Evolutionary conservation across 1,139 yeast genomes (phyloP).

Genomic region (Hanseniaspora sp.): DNA sequence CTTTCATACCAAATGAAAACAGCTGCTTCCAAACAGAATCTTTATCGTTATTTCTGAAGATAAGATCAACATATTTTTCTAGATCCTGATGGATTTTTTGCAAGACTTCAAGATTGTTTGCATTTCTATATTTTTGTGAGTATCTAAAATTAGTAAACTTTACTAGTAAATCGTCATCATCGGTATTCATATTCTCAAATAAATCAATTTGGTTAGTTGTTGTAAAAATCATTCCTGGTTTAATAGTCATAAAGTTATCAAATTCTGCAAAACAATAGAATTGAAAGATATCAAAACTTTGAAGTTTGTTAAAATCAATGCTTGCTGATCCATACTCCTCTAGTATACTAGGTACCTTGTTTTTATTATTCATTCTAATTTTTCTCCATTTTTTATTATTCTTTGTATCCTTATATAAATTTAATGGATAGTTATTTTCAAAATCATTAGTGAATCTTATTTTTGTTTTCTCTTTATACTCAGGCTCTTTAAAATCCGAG

Average conservation of each 20-base stretch:
- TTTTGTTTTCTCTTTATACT: background rate
- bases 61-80: background rate
- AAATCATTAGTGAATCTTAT: conserved; percentile 2
- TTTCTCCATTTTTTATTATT: background rate
- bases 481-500: background rate
- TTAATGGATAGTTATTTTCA: conserved; percentile 6
- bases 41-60: conserved; percentile 2
- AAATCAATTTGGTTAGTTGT: background rate
- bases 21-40: conserved; percentile 11
- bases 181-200: conserved; percentile 11
- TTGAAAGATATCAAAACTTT: conserved; percentile 15
- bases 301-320: conserved; percentile 10
- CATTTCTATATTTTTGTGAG: conserved; percentile 13
- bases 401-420: background rate
- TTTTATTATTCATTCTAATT: background rate
- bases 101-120: background rate
- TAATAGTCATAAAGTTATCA: conserved; percentile 15
- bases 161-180: conserved; percentile 1
- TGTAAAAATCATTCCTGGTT: conserved; percentile 14
- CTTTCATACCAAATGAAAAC: background rate
- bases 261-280: conserved; percentile 10
- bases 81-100: background rate
- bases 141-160: conserved; percentile 11
- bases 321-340: conserved; percentile 15
- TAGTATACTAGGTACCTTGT: background rate